These are phyloP conservation scores for Sutorius eximius DNA, from an alignment of 1,284 basidiomycete species.

Conservation along the genomic window DNA sequence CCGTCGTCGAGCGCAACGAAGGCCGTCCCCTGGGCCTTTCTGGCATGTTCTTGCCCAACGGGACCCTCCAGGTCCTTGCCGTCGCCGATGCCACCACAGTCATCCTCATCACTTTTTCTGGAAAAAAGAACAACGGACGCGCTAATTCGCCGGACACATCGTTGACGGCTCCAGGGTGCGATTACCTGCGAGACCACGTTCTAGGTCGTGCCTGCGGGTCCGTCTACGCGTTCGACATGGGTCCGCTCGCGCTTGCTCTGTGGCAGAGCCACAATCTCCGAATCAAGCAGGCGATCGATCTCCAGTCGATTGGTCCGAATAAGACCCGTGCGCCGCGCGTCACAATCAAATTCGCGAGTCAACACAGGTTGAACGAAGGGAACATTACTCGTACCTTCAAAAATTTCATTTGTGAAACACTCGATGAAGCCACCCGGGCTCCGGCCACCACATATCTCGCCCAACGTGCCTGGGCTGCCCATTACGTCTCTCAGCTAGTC, in stretches of 20 bases:
- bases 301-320: slow-evolving; percentile 50
- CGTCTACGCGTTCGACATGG: slow-evolving; percentile 45
- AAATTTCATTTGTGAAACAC: slow-evolving; percentile 36
- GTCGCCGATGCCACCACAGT: slow-evolving; percentile 31
- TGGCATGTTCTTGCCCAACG: slow-evolving; percentile 16
- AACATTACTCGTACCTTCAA: slow-evolving; percentile 47
- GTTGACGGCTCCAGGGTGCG: slow-evolving; percentile 16
- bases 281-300: slow-evolving; percentile 48
- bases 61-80: slow-evolving; percentile 28
- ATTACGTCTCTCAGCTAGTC: slow-evolving; percentile 34
- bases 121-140: slow-evolving; percentile 38
- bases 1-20: slow-evolving; percentile 33
- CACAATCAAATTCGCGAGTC: slow-evolving; percentile 44
- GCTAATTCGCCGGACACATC: slow-evolving; percentile 22
- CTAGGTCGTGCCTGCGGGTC: slow-evolving; percentile 38
- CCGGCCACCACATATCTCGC: slow-evolving; percentile 35
- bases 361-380: slow-evolving; percentile 32
- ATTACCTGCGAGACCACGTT: slow-evolving; percentile 33
- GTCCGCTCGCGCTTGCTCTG: slow-evolving; percentile 36
- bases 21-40: slow-evolving; percentile 35
- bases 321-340: slow-evolving; percentile 40
- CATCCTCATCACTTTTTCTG: slow-evolving; percentile 27
- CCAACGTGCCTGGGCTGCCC: slow-evolving; percentile 56
- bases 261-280: slow-evolving; percentile 37
- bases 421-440: neutral